These are phyloP conservation scores for Cyanophora paradoxa DNA, from an alignment of 78 protist species.

Conservation along the genomic window DNA sequence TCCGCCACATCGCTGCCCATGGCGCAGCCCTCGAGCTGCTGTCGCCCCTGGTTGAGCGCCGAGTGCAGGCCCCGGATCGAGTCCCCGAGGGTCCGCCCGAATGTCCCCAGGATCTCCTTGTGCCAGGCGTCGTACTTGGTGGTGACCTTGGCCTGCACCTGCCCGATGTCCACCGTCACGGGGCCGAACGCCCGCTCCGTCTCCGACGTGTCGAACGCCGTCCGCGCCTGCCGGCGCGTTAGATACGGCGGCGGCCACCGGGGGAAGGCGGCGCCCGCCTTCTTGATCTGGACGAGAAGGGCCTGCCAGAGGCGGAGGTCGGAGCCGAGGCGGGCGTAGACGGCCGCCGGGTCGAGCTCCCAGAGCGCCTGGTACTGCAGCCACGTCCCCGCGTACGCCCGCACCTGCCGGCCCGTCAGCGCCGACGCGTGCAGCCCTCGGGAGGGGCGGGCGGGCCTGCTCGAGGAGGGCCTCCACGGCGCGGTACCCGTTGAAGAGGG, in stretches of 20 bases:
- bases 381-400: conserved; percentile 68
- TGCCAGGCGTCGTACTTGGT: conserved; percentile 83
- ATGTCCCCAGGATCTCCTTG: conserved; percentile 57
- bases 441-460: not conserved
- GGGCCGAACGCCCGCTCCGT: conserved; percentile 67
- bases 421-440: not conserved
- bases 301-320: conserved; percentile 69
- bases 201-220: conserved; percentile 69
- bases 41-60: conserved; percentile 24
- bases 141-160: conserved; percentile 78
- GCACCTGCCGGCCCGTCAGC: conserved; percentile 28
- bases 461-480: not conserved
- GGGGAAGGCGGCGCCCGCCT: not conserved
- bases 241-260: not conserved
- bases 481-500: not conserved
- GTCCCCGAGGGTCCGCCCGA: conserved; percentile 49
- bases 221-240: conserved; percentile 36
- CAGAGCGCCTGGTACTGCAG: conserved; percentile 90
- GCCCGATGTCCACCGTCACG: conserved; percentile 62
- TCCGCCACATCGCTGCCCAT: conserved; percentile 68
- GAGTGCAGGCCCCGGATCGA: conserved; percentile 33
- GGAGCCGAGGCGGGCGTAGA: conserved; percentile 57
- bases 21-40: conserved; percentile 56
- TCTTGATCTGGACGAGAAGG: conserved; percentile 47
- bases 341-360: conserved; percentile 70